Evolutionary conservation across 2,329 filamentous ascomycete genomes (phyloP).

Genomic region (Graphilbum sp.): DNA sequence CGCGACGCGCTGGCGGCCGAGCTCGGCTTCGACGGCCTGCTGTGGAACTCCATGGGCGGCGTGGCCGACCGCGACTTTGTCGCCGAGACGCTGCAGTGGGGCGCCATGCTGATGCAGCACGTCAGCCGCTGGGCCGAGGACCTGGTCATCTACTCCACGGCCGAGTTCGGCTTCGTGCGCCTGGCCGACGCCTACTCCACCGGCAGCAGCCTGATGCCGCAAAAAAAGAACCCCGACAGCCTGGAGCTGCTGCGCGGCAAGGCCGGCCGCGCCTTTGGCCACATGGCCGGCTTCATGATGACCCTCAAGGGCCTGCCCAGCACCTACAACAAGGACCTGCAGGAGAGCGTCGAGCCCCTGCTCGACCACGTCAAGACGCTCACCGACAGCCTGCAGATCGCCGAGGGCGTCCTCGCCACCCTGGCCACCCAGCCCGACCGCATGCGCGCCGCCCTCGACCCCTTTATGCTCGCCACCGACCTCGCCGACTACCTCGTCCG

Average conservation of each 20-base stretch:
- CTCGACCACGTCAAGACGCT: slow-evolving; percentile 73
- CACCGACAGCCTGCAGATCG: slow-evolving; percentile 66
- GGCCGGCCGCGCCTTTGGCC: slow-evolving; percentile 58
- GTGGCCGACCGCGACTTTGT: slow-evolving; percentile 71
- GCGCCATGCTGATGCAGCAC: slow-evolving; percentile 61
- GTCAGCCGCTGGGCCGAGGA: slow-evolving; percentile 72
- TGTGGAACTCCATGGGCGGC: slow-evolving; percentile 63
- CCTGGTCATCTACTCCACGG: slow-evolving; percentile 63
- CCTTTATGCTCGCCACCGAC: slow-evolving; percentile 69
- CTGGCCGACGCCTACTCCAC: slow-evolving; percentile 69
- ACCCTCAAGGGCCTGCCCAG: slow-evolving; percentile 56
- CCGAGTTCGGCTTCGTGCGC: slow-evolving; percentile 61
- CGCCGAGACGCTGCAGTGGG: slow-evolving; percentile 68
- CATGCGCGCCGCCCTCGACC: slow-evolving; percentile 65
- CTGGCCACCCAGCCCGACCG: slow-evolving; percentile 52
- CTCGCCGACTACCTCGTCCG: slow-evolving; percentile 51
- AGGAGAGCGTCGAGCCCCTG: slow-evolving; percentile 75
- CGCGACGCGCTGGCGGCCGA: slow-evolving; percentile 64
- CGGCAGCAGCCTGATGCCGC: slow-evolving; percentile 60
- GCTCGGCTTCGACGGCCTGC: slow-evolving; percentile 59
- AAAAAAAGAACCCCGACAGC: slow-evolving; percentile 71
- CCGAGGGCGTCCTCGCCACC: slow-evolving; percentile 63
- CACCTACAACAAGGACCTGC: slow-evolving; percentile 86
- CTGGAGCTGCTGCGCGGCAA: slow-evolving; percentile 60
- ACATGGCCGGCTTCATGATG: slow-evolving; percentile 67